These are phyloP conservation scores for Podaxis sp. DNA, from an alignment of 768 basidiomycete genomes.

Conservation along the genomic window DNA sequence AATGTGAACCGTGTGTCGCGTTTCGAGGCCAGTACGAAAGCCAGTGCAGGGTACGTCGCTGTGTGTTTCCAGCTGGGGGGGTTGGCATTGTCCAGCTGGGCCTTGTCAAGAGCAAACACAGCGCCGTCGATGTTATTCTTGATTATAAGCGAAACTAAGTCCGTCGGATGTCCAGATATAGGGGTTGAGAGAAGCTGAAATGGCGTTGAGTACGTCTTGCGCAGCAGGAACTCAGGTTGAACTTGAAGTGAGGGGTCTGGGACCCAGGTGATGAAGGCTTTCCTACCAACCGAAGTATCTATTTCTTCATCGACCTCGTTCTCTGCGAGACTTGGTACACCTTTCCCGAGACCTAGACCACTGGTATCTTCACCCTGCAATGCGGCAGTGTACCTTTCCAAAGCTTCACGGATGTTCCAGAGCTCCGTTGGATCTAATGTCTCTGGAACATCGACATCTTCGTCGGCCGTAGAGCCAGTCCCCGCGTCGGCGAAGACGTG, in stretches of 20 bases:
- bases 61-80: constrained; percentile 64
- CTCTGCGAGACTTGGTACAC: constrained; percentile 77
- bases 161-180: constrained; percentile 51
- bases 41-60: constrained; percentile 85
- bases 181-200: constrained; percentile 67
- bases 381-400: constrained; percentile 84
- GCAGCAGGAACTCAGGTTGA: constrained; percentile 6
- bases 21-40: constrained; percentile 94
- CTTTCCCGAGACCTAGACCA: constrained; percentile 62
- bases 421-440: constrained; percentile 86
- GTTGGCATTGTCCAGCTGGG: constrained; percentile 14
- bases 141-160: constrained; percentile 49
- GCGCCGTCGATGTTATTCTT: constrained; percentile 78
- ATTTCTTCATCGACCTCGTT: constrained; percentile 94
- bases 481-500: constrained; percentile 72
- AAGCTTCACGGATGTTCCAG: constrained; percentile 70
- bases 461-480: constrained; percentile 31
- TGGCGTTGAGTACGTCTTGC: constrained; percentile 30
- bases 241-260: constrained; percentile 19
- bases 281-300: constrained; percentile 70
- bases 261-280: constrained; percentile 69
- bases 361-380: constrained; percentile 60
- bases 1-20: constrained; percentile 86
- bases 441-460: constrained; percentile 76
- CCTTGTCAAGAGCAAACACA: constrained; percentile 49